Base-by-base conservation (phyloP, 371 early-diverging fungal species). In the Dichotomocladium elegans region DNA sequence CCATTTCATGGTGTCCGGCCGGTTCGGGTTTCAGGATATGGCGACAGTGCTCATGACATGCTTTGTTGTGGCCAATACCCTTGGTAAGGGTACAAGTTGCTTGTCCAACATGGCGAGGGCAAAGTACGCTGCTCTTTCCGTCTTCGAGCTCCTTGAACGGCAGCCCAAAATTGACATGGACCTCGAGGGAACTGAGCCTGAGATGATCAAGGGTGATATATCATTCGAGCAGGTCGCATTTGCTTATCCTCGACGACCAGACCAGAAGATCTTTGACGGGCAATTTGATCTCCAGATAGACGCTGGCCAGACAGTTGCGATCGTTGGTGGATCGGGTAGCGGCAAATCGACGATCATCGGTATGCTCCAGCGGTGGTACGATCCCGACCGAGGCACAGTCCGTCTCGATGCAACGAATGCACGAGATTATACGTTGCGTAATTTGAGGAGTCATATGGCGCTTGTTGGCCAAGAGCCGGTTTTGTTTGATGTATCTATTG, bases 381-480 rank as follows among this genome's bases (percentile, higher is more conserved):
- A 96, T 62, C 82, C 79, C 8, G 29, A 41, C 14, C 51, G 66
- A 7, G 93, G 93, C 19, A 33, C 60, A 1, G 77, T 90, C 15
- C 55, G 53, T 1, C 52, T 91, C 8, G 90, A 94, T 58, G 80
- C 79, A 28, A 51, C 67, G 17, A 80, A 89, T 57, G 80, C 90
- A 48, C 63, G 68, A 28, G 70, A 74, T 12, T 80, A 87, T 56
- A 63, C 76, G 35, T 58, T 89, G 34, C 59, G 66, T 22, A 74
- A 80, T 31, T 64, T 91, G 15, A 82, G 94, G 34, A 55, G 79
- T 6, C 77, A 85, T 37, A 81, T 95, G 64, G 87, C 89, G 2
- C 69, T 94, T 19, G 94, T 96, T 7, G 82, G 87, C 21, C 96
- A 98, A 71, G 94, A 94, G 62, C 93, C 93, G 4, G 72, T 76